Conservation (phyloP, 2,329 filamentous ascomycete genomes). For the Davidsoniella australis region DNA sequence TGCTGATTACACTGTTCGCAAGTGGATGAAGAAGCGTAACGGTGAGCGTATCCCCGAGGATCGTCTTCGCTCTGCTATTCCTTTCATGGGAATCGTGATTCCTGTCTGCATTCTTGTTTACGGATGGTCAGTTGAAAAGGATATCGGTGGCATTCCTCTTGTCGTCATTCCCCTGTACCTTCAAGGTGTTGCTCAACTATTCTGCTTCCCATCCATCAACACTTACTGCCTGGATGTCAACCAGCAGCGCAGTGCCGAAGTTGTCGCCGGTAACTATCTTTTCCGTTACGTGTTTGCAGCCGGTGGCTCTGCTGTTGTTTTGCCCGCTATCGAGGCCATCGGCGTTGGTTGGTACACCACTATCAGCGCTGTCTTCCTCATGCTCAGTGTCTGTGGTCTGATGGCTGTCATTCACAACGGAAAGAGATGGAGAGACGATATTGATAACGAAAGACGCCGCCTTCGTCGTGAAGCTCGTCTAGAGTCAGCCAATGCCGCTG, state of each 20-base stretch:
- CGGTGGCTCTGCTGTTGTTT: constrained; percentile 49
- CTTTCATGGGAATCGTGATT: constrained; percentile 39
- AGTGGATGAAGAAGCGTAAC: constrained; percentile 41
- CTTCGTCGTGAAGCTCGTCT: constrained; percentile 4
- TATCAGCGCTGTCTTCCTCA: constrained; percentile 29
- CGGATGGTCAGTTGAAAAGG: constrained; percentile 32
- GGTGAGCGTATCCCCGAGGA: constrained; percentile 51
- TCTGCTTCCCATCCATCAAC: constrained; percentile 60
- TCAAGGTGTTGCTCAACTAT: constrained; percentile 57
- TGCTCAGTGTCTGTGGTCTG: constrained; percentile 13
- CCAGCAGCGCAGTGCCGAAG: constrained; percentile 52
- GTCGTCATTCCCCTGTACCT: constrained; percentile 59
- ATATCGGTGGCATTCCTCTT: constrained; percentile 35
- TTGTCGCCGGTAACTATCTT: constrained; percentile 67
- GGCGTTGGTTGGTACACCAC: constrained; percentile 73
- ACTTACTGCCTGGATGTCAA: constrained; percentile 75
- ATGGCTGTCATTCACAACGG: constrained; percentile 24
- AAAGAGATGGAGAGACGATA: constrained; percentile 23
- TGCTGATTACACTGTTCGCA: constrained; percentile 49
- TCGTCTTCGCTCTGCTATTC: constrained; percentile 40
- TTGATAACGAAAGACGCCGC: constrained; percentile 15
- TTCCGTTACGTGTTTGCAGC: constrained; percentile 61
- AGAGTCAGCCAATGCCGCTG: not conserved
- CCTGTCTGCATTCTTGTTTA: constrained; percentile 49
- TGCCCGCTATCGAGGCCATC: constrained; percentile 57